A percentile compares a stretch with the other conserved stretches of the same genome.
Conservation (phyloP, 2,329 filamentous ascomycete genomes). For the Ophiostoma himal-ulmi region DNA sequence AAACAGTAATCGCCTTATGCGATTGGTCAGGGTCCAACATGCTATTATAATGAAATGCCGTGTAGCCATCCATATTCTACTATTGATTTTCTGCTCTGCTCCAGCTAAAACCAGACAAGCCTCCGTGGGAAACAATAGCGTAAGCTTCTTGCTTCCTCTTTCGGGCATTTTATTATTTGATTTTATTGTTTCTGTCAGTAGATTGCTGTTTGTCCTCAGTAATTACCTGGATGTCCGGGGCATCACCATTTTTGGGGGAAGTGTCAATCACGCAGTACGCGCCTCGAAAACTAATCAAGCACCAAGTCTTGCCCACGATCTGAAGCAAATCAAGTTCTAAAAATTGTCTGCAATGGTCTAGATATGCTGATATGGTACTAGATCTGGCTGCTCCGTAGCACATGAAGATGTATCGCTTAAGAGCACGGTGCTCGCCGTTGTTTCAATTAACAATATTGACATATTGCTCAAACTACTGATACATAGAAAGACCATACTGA, state of each 20-base stretch:
- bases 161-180: neutral
- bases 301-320: neutral
- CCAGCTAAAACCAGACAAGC: neutral
- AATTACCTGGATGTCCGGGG: neutral
- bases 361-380: neutral
- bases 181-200: neutral
- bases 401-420: neutral
- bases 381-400: neutral
- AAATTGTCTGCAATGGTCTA: neutral
- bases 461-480: neutral
- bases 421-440: neutral
- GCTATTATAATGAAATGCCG: neutral
- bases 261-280: neutral
- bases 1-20: neutral
- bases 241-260: neutral
- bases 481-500: neutral
- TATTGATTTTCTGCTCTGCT: neutral
- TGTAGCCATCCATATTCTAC: neutral
- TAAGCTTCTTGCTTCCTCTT: neutral
- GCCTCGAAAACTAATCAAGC: neutral
- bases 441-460: neutral
- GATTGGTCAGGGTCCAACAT: neutral
- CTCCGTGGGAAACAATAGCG: neutral
- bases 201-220: neutral
- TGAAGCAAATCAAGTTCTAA: neutral